phyloP scores from a whole-genome alignment of 192 early-diverging fungal species.

The Umbelopsis ramanniana region DNA sequence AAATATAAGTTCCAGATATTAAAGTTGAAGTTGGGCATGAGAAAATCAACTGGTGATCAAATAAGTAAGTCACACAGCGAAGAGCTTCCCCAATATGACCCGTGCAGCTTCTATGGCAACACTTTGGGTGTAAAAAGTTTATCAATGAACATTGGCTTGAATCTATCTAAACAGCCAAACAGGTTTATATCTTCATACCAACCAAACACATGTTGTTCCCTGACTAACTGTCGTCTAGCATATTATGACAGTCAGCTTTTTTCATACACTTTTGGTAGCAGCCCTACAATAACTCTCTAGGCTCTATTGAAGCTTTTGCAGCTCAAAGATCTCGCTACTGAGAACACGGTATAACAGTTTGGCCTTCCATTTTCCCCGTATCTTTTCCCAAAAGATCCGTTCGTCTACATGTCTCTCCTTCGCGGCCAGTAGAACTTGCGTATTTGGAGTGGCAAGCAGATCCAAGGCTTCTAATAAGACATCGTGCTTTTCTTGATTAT shows the following conservation, averaged over 20 bases:
- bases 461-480: slow-evolving; percentile 35
- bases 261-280: no score
- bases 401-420: slow-evolving; percentile 42
- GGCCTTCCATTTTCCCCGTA: slow-evolving; percentile 5
- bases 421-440: slow-evolving; percentile 30
- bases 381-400: slow-evolving; percentile 31
- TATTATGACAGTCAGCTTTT: background rate
- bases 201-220: background rate
- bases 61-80: slow-evolving; percentile 14
- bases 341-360: background rate
- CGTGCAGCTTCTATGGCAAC: background rate
- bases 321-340: background rate
- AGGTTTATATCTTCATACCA: background rate
- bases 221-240: background rate
- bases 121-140: background rate
- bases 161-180: no score
- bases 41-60: slow-evolving; percentile 19
- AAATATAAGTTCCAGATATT: background rate
- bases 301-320: background rate
- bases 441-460: slow-evolving; percentile 10
- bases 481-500: slow-evolving; percentile 40
- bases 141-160: no score
- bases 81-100: background rate
- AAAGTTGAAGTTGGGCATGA: slow-evolving; percentile 3
- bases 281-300: background rate